These are phyloP conservation scores for Candida railenensis DNA, from an alignment of 805 yeast genomes.

Conservation along the genomic window DNA sequence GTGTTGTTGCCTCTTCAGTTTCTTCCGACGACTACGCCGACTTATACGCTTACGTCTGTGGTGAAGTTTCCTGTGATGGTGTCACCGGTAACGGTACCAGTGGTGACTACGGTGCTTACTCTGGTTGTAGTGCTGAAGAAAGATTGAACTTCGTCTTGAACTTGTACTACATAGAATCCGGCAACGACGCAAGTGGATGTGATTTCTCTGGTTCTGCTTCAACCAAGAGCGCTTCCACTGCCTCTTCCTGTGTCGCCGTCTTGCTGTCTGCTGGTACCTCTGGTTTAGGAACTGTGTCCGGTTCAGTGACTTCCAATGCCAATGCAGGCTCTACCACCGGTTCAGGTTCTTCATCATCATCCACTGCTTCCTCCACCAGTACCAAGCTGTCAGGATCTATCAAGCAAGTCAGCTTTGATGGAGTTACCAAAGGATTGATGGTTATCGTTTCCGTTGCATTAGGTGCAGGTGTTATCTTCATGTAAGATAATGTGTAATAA, in stretches of 20 bases:
- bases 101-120: slow-evolving; percentile 43
- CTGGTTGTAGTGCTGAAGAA: slow-evolving; percentile 35
- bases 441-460: slow-evolving; percentile 22
- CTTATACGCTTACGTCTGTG: slow-evolving; percentile 36
- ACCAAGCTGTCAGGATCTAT: slow-evolving; percentile 18
- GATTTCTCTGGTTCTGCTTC: slow-evolving; percentile 40
- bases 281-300: slow-evolving; percentile 60
- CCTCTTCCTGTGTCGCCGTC: slow-evolving; percentile 54
- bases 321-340: slow-evolving; percentile 21
- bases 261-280: slow-evolving; percentile 65
- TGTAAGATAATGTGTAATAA: slow-evolving; percentile 1
- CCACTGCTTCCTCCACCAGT: slow-evolving; percentile 16
- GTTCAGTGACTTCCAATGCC: slow-evolving; percentile 24
- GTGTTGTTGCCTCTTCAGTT: slow-evolving; percentile 33
- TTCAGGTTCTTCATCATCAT: slow-evolving; percentile 19
- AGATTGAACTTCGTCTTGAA: slow-evolving; percentile 39
- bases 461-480: slow-evolving; percentile 24
- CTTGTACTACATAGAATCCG: slow-evolving; percentile 35
- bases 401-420: slow-evolving; percentile 13
- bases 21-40: slow-evolving; percentile 30
- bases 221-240: slow-evolving; percentile 30
- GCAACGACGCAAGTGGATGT: slow-evolving; percentile 29
- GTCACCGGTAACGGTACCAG: slow-evolving; percentile 36
- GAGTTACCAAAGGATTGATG: slow-evolving; percentile 18
- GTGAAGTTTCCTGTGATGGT: slow-evolving; percentile 34